Conservation (phyloP, 495 filamentous ascomycete species). For the Trichoderma gamsii region DNA sequence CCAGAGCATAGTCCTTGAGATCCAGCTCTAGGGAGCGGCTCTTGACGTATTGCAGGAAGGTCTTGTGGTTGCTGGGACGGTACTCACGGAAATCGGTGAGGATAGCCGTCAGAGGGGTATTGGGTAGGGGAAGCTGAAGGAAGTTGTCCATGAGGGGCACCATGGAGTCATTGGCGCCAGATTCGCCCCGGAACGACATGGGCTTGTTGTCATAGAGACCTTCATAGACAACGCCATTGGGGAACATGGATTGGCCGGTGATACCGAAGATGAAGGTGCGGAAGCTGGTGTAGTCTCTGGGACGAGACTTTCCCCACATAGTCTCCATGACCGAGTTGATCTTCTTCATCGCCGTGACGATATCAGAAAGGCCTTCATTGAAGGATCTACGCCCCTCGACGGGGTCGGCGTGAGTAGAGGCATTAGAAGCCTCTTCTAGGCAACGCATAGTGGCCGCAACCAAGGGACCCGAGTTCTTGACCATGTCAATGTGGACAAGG, state of each 20-base stretch:
- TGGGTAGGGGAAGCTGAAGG: slow-evolving; percentile 71
- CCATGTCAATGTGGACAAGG: slow-evolving; percentile 78
- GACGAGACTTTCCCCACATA: slow-evolving; percentile 84
- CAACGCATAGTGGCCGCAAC: slow-evolving; percentile 61
- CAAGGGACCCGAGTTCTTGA: slow-evolving; percentile 65
- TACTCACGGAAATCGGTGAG: slow-evolving; percentile 80
- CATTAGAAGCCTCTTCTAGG: slow-evolving; percentile 35
- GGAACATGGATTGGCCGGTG: slow-evolving; percentile 84
- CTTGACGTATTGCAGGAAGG: slow-evolving; percentile 70
- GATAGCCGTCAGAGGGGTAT: slow-evolving; percentile 77
- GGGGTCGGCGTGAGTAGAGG: background rate
- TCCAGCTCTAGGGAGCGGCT: slow-evolving; percentile 48
- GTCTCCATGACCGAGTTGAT: slow-evolving; percentile 77
- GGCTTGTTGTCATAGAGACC: slow-evolving; percentile 63
- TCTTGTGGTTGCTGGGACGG: slow-evolving; percentile 75
- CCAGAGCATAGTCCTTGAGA: slow-evolving; percentile 56
- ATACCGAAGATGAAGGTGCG: slow-evolving; percentile 94
- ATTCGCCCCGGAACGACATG: slow-evolving; percentile 75
- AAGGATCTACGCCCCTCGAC: slow-evolving; percentile 45
- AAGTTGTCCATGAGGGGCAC: slow-evolving; percentile 84
- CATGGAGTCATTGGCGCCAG: slow-evolving; percentile 82
- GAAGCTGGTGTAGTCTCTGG: slow-evolving; percentile 71
- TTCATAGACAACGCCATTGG: slow-evolving; percentile 80
- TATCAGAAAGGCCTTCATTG: slow-evolving; percentile 55
- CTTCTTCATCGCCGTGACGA: slow-evolving; percentile 57